Evolutionary conservation across 805 yeast species (phyloP).

Genomic region (Metschnikowia hibisci): DNA sequence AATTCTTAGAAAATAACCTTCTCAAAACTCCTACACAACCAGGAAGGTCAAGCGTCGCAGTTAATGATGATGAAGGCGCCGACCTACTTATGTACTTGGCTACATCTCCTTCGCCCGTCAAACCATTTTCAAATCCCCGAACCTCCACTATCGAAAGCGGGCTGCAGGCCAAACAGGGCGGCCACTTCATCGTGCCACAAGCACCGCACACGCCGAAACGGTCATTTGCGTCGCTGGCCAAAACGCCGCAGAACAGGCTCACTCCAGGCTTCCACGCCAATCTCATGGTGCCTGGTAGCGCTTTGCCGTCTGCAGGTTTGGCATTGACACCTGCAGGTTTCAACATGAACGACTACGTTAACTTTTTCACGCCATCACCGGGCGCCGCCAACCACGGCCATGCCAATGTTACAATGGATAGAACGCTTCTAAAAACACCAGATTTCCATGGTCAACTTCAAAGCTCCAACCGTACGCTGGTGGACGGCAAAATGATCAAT

Average conservation of each 20-base stretch:
- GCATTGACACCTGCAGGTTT: slow-evolving; percentile 61
- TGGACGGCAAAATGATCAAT: slow-evolving; percentile 43
- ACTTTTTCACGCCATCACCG: slow-evolving; percentile 73
- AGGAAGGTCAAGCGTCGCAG: slow-evolving; percentile 18
- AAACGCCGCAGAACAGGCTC: slow-evolving; percentile 40
- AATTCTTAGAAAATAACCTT: slow-evolving; percentile 6
- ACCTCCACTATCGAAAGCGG: slow-evolving; percentile 11
- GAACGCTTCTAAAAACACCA: slow-evolving; percentile 34
- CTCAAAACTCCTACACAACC: slow-evolving; percentile 40
- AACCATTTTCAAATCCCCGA: slow-evolving; percentile 34
- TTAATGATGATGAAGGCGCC: slow-evolving; percentile 64
- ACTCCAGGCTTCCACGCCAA: slow-evolving; percentile 37
- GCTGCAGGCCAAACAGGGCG: background rate
- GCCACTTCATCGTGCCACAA: slow-evolving; percentile 35
- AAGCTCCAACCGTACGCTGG: slow-evolving; percentile 13
- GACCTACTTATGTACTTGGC: slow-evolving; percentile 78
- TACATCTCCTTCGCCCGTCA: slow-evolving; percentile 72
- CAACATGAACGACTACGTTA: slow-evolving; percentile 79
- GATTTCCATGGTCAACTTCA: slow-evolving; percentile 35
- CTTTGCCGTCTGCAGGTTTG: slow-evolving; percentile 39
- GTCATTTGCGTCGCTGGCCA: slow-evolving; percentile 21
- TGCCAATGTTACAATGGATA: slow-evolving; percentile 8
- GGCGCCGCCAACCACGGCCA: slow-evolving; percentile 44
- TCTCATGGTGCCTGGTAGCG: slow-evolving; percentile 22
- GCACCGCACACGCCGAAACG: slow-evolving; percentile 45